These are phyloP conservation scores for Hirsutella thompsonii DNA, from an alignment of 2,329 filamentous ascomycete species.

Conservation along the genomic window DNA sequence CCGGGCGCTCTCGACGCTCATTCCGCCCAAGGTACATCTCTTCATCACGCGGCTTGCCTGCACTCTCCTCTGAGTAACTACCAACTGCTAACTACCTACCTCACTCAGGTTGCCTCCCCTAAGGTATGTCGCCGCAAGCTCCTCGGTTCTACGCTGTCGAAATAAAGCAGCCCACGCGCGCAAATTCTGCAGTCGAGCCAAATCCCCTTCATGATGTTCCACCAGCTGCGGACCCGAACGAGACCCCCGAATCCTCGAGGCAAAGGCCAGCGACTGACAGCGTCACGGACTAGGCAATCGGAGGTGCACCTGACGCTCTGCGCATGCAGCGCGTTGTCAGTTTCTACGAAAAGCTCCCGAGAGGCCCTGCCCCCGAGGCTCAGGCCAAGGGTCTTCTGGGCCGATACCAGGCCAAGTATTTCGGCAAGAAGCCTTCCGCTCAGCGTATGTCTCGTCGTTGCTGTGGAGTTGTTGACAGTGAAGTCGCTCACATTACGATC, in stretches of 20 bases:
- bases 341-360: constrained; percentile 98
- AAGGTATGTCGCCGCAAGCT: constrained; percentile 41
- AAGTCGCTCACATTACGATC: constrained; percentile 7
- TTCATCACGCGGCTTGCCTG: neutral
- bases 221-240: neutral
- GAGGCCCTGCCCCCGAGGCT: constrained; percentile 73
- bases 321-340: constrained; percentile 96
- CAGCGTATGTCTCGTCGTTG: constrained; percentile 61
- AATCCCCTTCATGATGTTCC: neutral
- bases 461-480: constrained; percentile 11
- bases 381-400: constrained; percentile 74
- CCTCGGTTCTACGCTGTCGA: neutral
- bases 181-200: neutral
- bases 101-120: constrained; percentile 62
- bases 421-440: constrained; percentile 82
- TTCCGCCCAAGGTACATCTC: constrained; percentile 84
- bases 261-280: constrained; percentile 20
- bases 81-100: neutral
- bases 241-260: constrained; percentile 5
- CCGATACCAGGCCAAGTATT: constrained; percentile 84
- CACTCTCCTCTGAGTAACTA: neutral
- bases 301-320: constrained; percentile 85
- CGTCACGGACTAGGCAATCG: constrained; percentile 58
- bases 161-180: too few species aligned
- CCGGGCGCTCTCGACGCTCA: constrained; percentile 93